Conservation (phyloP, 768 basidiomycete genomes). For the Psilocybe tampanensis region DNA sequence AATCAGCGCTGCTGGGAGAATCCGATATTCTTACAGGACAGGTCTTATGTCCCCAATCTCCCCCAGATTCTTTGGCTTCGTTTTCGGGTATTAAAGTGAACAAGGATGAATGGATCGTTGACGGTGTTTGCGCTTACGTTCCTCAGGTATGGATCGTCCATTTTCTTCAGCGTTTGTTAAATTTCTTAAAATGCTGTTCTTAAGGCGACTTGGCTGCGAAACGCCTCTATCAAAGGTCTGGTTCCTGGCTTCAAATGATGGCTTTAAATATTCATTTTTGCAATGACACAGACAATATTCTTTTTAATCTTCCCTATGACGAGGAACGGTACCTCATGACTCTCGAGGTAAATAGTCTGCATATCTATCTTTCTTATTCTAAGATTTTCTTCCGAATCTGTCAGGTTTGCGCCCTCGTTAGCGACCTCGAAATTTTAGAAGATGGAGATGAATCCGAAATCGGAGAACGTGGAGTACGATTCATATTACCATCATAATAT, state of each 20-base stretch:
- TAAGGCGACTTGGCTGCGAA: conserved; percentile 67
- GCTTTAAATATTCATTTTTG: conserved; percentile 84
- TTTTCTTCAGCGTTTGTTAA: not conserved
- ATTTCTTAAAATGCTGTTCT: conserved; percentile 14
- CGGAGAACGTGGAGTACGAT: conserved; percentile 76
- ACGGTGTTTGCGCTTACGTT: conserved; percentile 84
- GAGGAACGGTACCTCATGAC: conserved; percentile 75
- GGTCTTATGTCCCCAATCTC: conserved; percentile 80
- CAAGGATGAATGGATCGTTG: conserved; percentile 70
- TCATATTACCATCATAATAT: conserved; percentile 21
- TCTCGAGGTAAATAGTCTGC: conserved; percentile 52
- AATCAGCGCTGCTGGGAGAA: conserved; percentile 73
- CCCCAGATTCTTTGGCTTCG: conserved; percentile 73
- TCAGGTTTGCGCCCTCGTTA: conserved; percentile 65
- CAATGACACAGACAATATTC: conserved; percentile 56
- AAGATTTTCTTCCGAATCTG: not conserved
- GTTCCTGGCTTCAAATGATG: conserved; percentile 45
- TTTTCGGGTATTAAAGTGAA: conserved; percentile 44
- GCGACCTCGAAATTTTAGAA: conserved; percentile 80
- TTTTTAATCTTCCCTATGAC: conserved; percentile 78
- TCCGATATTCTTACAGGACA: conserved; percentile 85
- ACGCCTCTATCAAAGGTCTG: conserved; percentile 51
- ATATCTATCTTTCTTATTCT: not conserved
- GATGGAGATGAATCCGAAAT: conserved; percentile 90
- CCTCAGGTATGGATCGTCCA: conserved; percentile 64